phyloP scores from a whole-genome alignment of 768 basidiomycete genomes.

The Lyophyllum shimeji region DNA sequence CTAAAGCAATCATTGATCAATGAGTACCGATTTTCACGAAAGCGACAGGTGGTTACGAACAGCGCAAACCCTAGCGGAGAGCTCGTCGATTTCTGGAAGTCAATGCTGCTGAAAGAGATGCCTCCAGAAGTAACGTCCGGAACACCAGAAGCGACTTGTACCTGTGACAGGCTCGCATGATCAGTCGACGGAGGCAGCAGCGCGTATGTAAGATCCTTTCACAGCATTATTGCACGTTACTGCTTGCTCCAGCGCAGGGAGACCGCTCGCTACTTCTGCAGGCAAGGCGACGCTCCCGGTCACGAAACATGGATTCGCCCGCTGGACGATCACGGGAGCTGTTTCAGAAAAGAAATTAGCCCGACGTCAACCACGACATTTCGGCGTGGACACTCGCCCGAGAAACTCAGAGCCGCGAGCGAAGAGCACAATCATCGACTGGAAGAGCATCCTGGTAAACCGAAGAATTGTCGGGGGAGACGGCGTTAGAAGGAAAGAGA shows the following conservation, averaged over 20 bases:
- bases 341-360: constrained; percentile 3
- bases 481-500: not conserved
- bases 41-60: constrained; percentile 3
- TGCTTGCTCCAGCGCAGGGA: constrained; percentile 17
- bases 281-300: constrained; percentile 26
- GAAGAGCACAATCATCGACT: constrained; percentile 15
- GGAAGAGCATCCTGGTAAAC: constrained; percentile 11
- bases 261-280: constrained; percentile 23
- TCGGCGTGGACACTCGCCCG: not conserved
- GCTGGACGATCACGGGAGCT: constrained; percentile 13
- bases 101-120: constrained; percentile 23
- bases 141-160: constrained; percentile 22
- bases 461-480: not conserved
- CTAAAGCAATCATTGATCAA: constrained; percentile 2
- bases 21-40: not conserved
- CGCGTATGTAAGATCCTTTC: not conserved
- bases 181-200: not conserved
- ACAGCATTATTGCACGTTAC: constrained; percentile 23
- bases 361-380: not conserved
- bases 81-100: constrained; percentile 26
- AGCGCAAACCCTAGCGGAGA: constrained; percentile 28
- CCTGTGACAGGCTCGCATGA: not conserved
- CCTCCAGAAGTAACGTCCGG: constrained; percentile 25
- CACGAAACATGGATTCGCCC: constrained; percentile 26
- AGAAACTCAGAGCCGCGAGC: constrained; percentile 4